Evolutionary conservation across 768 basidiomycete genomes (phyloP).

Genomic region (Tephrocybe rancida): DNA sequence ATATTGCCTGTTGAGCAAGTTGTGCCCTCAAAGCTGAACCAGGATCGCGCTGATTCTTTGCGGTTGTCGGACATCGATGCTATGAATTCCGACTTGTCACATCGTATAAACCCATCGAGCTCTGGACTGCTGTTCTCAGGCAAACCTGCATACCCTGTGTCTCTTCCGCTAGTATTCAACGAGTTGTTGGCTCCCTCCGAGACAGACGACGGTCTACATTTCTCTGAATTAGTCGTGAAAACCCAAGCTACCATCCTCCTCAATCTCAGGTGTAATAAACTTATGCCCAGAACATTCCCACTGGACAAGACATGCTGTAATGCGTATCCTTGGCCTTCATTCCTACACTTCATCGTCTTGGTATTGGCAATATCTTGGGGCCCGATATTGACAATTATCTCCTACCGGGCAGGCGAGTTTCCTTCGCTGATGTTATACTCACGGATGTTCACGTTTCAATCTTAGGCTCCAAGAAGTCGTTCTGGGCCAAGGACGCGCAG

Average conservation of each 20-base stretch:
- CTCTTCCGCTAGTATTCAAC: slow-evolving; percentile 82
- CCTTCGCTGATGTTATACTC: slow-evolving; percentile 2
- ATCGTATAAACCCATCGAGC: slow-evolving; percentile 52
- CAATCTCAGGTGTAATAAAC: slow-evolving; percentile 81
- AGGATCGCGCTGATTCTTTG: slow-evolving; percentile 68
- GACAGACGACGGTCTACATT: slow-evolving; percentile 88
- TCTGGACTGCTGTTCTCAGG: slow-evolving; percentile 25
- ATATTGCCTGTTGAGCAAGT: slow-evolving; percentile 80
- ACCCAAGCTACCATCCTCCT: slow-evolving; percentile 78
- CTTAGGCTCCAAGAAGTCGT: slow-evolving; percentile 7
- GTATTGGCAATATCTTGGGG: slow-evolving; percentile 48
- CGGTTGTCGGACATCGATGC: slow-evolving; percentile 80
- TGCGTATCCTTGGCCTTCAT: slow-evolving; percentile 67
- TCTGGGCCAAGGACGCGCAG: slow-evolving; percentile 34
- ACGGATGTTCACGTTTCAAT: background rate
- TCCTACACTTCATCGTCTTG: slow-evolving; percentile 58
- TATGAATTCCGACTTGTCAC: slow-evolving; percentile 86
- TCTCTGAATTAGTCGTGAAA: slow-evolving; percentile 58
- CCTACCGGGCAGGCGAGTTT: slow-evolving; percentile 19
- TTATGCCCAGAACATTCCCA: slow-evolving; percentile 61
- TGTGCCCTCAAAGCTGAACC: slow-evolving; percentile 63
- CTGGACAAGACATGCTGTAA: slow-evolving; percentile 83
- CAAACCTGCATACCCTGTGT: slow-evolving; percentile 37
- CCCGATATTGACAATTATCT: slow-evolving; percentile 45
- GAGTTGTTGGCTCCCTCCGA: slow-evolving; percentile 69